phyloP scores from a whole-genome alignment of 768 basidiomycete genomes.

The Calocera viscosa region DNA sequence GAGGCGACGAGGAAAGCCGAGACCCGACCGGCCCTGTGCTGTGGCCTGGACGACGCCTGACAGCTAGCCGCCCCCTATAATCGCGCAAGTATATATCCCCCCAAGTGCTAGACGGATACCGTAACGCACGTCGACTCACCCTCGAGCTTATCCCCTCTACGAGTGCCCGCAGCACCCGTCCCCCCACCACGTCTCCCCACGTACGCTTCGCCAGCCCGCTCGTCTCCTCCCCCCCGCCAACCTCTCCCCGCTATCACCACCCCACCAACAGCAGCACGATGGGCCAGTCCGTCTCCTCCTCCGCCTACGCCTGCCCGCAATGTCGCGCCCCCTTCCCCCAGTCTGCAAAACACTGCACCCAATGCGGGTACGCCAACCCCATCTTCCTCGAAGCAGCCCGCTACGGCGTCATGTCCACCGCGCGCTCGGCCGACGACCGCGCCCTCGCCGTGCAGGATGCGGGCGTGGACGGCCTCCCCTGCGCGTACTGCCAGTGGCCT shows the following conservation, averaged over 20 bases:
- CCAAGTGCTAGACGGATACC: too few species aligned
- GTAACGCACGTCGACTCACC: too few species aligned
- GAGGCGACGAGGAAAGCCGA: too few species aligned
- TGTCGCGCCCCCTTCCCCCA: not conserved
- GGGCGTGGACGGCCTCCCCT: not conserved
- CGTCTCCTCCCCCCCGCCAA: not conserved
- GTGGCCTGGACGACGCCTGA: too few species aligned
- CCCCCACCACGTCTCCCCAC: not conserved
- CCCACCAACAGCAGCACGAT: not conserved
- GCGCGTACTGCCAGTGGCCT: not conserved
- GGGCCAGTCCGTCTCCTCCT: not conserved
- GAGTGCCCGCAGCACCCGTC: not conserved
- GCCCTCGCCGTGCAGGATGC: not conserved
- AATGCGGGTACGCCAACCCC: constrained; percentile 1
- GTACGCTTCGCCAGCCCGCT: not conserved
- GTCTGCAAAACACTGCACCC: not conserved
- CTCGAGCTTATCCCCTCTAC: too few species aligned
- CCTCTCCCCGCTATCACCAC: not conserved
- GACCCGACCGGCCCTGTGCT: too few species aligned
- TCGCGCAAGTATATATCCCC: too few species aligned
- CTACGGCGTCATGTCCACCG: not conserved
- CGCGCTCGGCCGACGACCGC: not conserved
- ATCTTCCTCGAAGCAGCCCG: not conserved
- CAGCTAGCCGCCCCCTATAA: too few species aligned
- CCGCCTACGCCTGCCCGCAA: not conserved